phyloP scores from a whole-genome alignment of 192 early-diverging fungal species.

The Thamnidium elegans region DNA sequence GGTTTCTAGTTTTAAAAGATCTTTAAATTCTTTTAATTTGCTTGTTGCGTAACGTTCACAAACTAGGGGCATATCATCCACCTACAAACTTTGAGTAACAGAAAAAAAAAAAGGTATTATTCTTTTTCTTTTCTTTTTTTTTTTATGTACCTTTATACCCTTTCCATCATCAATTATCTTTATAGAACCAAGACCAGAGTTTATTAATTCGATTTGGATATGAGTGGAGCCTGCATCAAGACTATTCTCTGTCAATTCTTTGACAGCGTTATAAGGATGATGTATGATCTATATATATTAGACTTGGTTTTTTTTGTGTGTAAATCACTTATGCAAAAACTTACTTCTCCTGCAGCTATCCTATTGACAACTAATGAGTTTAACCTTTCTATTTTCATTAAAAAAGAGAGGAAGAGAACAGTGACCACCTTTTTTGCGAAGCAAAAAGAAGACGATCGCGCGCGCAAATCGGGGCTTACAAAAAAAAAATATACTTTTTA shows the following conservation, averaged over 20 bases:
- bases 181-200: constrained; percentile 58
- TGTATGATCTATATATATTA: constrained; percentile 59
- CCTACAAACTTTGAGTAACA: background rate
- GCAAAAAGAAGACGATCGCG: background rate
- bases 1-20: constrained; percentile 62
- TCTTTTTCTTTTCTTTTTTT: too few relatives aligned
- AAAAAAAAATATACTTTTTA: constrained; percentile 2
- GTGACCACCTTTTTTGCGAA: constrained; percentile 12
- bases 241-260: constrained; percentile 93
- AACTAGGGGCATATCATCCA: constrained; percentile 21
- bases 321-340: too few relatives aligned
- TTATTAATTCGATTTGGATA: constrained; percentile 66
- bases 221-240: constrained; percentile 78
- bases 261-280: constrained; percentile 76
- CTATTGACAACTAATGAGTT: constrained; percentile 84
- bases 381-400: constrained; percentile 63
- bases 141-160: constrained; percentile 62
- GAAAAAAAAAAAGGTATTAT: constrained; percentile 36
- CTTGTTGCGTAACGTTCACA: constrained; percentile 82
- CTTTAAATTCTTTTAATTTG: constrained; percentile 77
- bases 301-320: too few relatives aligned
- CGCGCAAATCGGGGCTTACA: background rate
- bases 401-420: background rate
- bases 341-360: constrained; percentile 94
- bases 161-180: constrained; percentile 82